Evolutionary conservation across 805 yeast species (phyloP).

Genomic region (Ogataea degrootiae): DNA sequence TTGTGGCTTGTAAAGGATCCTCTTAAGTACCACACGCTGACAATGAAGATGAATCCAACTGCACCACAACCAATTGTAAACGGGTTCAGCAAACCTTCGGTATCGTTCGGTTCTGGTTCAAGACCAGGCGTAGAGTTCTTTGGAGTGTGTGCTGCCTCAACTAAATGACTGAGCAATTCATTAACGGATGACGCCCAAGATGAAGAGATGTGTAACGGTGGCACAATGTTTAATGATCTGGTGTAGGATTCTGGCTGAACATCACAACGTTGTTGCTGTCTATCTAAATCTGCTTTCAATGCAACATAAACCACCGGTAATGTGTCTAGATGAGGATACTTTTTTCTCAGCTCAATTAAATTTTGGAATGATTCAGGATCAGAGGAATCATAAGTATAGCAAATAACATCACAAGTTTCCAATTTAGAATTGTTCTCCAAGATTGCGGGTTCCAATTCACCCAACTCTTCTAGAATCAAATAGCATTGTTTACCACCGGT

Average conservation of each 20-base stretch:
- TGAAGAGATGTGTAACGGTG: slow-evolving; percentile 88
- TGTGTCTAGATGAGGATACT: slow-evolving; percentile 51
- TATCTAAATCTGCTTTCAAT: slow-evolving; percentile 88
- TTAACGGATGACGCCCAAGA: slow-evolving; percentile 83
- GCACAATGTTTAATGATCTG: slow-evolving; percentile 55
- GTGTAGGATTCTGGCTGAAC: slow-evolving; percentile 87
- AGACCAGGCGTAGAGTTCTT: slow-evolving; percentile 71
- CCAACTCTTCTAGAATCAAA: slow-evolving; percentile 83
- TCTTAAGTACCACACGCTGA: slow-evolving; percentile 62
- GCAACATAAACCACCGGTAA: slow-evolving; percentile 89
- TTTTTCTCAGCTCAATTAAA: slow-evolving; percentile 62
- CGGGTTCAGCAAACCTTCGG: slow-evolving; percentile 43
- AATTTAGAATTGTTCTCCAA: slow-evolving; percentile 64
- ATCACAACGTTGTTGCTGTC: slow-evolving; percentile 87
- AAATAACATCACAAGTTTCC: slow-evolving; percentile 86
- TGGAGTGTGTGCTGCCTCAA: slow-evolving; percentile 83
- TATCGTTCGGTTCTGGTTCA: slow-evolving; percentile 54
- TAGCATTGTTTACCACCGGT: slow-evolving; percentile 96
- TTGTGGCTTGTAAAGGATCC: slow-evolving; percentile 25
- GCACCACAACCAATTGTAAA: slow-evolving; percentile 65
- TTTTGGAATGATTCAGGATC: slow-evolving; percentile 93
- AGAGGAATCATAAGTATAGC: slow-evolving; percentile 87
- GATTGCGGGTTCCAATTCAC: slow-evolving; percentile 79
- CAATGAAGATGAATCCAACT: slow-evolving; percentile 57
- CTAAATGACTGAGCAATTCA: slow-evolving; percentile 81